A percentile compares a stretch with the other conserved stretches of the same genome.
Conservation (phyloP, 2,329 filamentous ascomycete genomes). For the Fusarium pseudograminearum region DNA sequence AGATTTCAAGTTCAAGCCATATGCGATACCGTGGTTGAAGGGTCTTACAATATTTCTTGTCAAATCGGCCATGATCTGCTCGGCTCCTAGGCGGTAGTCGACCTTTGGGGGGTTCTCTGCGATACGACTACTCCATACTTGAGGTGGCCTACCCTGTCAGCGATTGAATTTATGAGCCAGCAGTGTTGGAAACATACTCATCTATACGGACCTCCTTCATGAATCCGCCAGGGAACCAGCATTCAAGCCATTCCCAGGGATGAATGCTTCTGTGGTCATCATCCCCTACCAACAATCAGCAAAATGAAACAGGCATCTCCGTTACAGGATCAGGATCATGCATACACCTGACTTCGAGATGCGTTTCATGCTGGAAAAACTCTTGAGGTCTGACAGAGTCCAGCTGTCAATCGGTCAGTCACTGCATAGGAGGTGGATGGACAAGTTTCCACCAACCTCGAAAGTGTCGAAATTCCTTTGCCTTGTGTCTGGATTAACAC, state of each 20-base stretch:
- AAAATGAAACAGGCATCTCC: background rate
- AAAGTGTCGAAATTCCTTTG: slow-evolving; percentile 59
- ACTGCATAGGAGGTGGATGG: background rate
- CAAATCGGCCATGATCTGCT: slow-evolving; percentile 68
- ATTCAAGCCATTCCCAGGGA: slow-evolving; percentile 58
- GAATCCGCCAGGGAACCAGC: slow-evolving; percentile 37
- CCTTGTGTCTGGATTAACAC: slow-evolving; percentile 58
- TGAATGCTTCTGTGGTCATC: slow-evolving; percentile 78
- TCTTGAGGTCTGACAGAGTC: slow-evolving; percentile 49
- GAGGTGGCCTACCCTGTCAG: slow-evolving; percentile 29
- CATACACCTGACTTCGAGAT: slow-evolving; percentile 53
- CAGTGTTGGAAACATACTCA: slow-evolving; percentile 30
- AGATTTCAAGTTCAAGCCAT: slow-evolving; percentile 16
- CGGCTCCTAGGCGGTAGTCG: slow-evolving; percentile 67
- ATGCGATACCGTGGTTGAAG: background rate
- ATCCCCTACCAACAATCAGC: slow-evolving; percentile 65
- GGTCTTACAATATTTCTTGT: slow-evolving; percentile 71
- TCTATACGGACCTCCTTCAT: slow-evolving; percentile 36
- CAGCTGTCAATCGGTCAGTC: slow-evolving; percentile 48
- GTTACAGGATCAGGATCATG: background rate
- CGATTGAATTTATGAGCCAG: background rate
- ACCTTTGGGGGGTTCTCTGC: slow-evolving; percentile 67
- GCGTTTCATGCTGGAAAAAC: slow-evolving; percentile 38
- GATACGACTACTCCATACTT: slow-evolving; percentile 50
- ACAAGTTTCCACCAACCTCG: slow-evolving; percentile 44